Evolutionary conservation across 495 filamentous ascomycete species (phyloP).

Genomic region (Xylaria curta): DNA sequence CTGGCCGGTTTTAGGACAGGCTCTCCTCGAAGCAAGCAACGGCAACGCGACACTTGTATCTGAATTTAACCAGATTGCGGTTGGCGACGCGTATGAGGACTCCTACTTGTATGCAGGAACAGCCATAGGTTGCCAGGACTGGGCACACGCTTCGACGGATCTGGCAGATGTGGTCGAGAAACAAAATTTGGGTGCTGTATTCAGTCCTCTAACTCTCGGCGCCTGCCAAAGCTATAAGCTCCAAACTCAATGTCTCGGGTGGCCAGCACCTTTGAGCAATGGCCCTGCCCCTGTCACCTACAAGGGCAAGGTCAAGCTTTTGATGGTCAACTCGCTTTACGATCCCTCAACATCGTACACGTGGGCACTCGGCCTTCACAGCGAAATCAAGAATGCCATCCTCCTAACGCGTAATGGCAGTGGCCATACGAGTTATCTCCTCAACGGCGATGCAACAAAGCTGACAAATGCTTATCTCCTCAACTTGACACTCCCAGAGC

Average conservation of each 20-base stretch:
- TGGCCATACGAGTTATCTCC: constrained; percentile 46
- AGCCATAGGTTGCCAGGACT: constrained; percentile 47
- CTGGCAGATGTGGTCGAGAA: constrained; percentile 37
- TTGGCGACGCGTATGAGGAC: constrained; percentile 34
- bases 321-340: constrained; percentile 45
- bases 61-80: constrained; percentile 31
- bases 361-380: constrained; percentile 44
- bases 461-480: constrained; percentile 35
- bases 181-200: constrained; percentile 26
- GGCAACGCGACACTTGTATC: constrained; percentile 43
- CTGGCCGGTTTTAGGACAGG: constrained; percentile 36
- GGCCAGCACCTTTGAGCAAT: constrained; percentile 45
- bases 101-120: constrained; percentile 34
- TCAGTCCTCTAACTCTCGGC: constrained; percentile 39
- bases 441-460: constrained; percentile 31
- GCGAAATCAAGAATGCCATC: constrained; percentile 41
- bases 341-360: constrained; percentile 46
- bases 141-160: constrained; percentile 33
- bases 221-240: constrained; percentile 38
- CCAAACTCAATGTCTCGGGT: constrained; percentile 45
- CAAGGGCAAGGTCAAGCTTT: constrained; percentile 28
- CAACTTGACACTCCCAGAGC: constrained; percentile 35
- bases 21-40: constrained; percentile 35
- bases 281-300: constrained; percentile 36
- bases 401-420: constrained; percentile 45